Conservation (phyloP, 495 filamentous ascomycete species). For the Aspergillus bridgeri region DNA sequence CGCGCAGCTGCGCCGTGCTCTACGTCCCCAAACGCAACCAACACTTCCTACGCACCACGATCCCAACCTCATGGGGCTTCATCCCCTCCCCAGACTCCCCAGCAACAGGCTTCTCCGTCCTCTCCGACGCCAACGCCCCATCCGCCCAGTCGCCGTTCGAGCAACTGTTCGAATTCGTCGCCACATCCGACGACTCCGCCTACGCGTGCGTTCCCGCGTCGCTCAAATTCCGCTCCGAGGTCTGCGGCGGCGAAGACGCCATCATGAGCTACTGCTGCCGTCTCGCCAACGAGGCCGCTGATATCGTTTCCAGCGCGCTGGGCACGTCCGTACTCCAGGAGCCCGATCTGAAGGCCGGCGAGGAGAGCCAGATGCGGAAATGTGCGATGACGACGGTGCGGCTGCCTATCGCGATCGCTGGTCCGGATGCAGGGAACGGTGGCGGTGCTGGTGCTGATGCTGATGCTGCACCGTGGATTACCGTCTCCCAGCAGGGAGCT, state of each 20-base stretch:
- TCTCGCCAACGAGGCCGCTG: conserved; percentile 59
- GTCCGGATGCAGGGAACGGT: conserved; percentile 17
- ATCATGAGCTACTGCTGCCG: conserved; percentile 56
- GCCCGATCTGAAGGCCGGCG: conserved; percentile 16
- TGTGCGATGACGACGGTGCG: conserved; percentile 66
- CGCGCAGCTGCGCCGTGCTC: conserved; percentile 73
- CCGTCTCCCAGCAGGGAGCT: conserved; percentile 21
- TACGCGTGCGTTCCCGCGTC: conserved; percentile 70
- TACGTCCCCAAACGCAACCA: conserved; percentile 76
- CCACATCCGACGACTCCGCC: conserved; percentile 67
- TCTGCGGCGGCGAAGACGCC: conserved; percentile 70
- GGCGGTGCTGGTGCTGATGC: not conserved
- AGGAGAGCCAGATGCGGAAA: conserved; percentile 50
- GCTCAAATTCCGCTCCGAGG: conserved; percentile 59
- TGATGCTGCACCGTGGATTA: conserved; percentile 33
- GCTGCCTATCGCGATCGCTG: conserved; percentile 54
- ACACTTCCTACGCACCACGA: conserved; percentile 65
- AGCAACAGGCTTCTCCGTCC: not conserved
- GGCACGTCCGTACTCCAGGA: conserved; percentile 58
- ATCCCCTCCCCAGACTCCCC: conserved; percentile 29
- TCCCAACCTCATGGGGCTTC: conserved; percentile 67
- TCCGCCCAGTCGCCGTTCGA: conserved; percentile 49
- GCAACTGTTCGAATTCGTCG: conserved; percentile 71
- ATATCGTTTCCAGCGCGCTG: conserved; percentile 54
- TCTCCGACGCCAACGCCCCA: conserved; percentile 14